These are phyloP conservation scores for Salinomyces thailandicus DNA, from an alignment of 2,329 filamentous ascomycete species.

Conservation along the genomic window DNA sequence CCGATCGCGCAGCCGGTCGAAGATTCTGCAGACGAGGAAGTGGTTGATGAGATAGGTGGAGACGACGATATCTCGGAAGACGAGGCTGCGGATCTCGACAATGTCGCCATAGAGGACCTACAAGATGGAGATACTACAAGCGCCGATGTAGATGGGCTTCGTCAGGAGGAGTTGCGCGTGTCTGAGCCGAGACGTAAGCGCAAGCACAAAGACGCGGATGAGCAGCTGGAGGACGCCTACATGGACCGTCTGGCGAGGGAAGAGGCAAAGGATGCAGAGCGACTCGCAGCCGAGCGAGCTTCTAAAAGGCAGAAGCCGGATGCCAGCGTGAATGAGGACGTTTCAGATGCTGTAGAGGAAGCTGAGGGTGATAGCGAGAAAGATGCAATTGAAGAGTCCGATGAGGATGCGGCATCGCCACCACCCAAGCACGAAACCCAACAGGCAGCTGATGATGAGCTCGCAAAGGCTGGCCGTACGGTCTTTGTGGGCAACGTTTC, in stretches of 20 bases:
- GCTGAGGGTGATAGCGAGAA: constrained; percentile 14
- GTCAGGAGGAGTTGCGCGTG: constrained; percentile 8
- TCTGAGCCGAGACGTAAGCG: constrained; percentile 42
- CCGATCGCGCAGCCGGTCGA: constrained; percentile 2
- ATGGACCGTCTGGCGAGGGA: constrained; percentile 51
- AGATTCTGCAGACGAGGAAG: not conserved
- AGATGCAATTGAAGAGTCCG: constrained; percentile 1
- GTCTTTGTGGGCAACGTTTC: constrained; percentile 92
- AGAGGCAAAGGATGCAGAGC: constrained; percentile 26
- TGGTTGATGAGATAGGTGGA: not conserved
- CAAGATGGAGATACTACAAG: no score
- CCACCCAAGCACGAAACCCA: constrained; percentile 45
- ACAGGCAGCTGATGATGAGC: constrained; percentile 41
- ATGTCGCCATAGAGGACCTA: constrained; percentile 12
- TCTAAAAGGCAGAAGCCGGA: constrained; percentile 20
- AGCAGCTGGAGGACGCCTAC: constrained; percentile 61
- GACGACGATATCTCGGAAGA: constrained; percentile 1
- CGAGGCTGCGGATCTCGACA: constrained; percentile 6
- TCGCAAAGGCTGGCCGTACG: constrained; percentile 80
- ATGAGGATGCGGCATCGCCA: constrained; percentile 42
- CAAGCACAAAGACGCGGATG: constrained; percentile 39
- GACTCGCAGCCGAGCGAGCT: constrained; percentile 19
- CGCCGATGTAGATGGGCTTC: constrained; percentile 7
- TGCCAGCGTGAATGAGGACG: constrained; percentile 12
- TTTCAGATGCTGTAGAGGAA: constrained; percentile 7